These are phyloP conservation scores for Monosporascus sp. DNA, from an alignment of 2,329 filamentous ascomycete species.

Conservation along the genomic window DNA sequence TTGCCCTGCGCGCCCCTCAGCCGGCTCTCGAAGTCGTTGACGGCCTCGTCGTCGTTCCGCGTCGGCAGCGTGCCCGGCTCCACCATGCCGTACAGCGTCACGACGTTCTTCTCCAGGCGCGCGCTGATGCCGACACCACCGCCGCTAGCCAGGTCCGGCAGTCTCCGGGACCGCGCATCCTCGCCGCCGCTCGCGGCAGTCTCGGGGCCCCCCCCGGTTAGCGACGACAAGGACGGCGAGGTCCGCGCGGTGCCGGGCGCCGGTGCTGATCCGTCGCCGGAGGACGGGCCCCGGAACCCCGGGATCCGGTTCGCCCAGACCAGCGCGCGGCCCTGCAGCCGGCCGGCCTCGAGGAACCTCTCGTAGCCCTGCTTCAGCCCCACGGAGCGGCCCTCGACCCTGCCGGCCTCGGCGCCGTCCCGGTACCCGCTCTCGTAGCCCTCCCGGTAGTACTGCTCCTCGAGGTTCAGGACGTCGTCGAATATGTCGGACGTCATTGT, in stretches of 20 bases:
- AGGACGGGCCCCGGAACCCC: constrained; percentile 9
- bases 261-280: background rate
- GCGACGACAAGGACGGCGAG: constrained; percentile 1
- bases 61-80: constrained; percentile 74
- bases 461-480: constrained; percentile 53
- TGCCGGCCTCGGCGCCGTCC: constrained; percentile 74
- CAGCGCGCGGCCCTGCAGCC: constrained; percentile 69
- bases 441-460: constrained; percentile 71
- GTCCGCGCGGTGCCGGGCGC: background rate
- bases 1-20: constrained; percentile 80
- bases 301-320: constrained; percentile 77
- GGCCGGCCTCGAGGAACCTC: constrained; percentile 79
- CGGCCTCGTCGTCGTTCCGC: constrained; percentile 80
- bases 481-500: constrained; percentile 37
- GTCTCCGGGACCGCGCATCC: too few relatives aligned
- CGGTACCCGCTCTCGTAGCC: constrained; percentile 70
- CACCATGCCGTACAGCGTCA: constrained; percentile 68
- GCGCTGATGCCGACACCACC: constrained; percentile 44
- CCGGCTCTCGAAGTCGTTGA: constrained; percentile 83
- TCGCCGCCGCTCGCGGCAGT: constrained; percentile 2
- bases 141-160: constrained; percentile 24
- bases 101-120: constrained; percentile 71
- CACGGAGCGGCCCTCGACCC: constrained; percentile 83
- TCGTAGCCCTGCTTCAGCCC: constrained; percentile 91
- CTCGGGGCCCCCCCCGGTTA: background rate